Percentiles rank a stretch among this genome's conserved stretches.
Evolutionary conservation across 495 filamentous ascomycete genomes (phyloP).

Genomic region (Neurospora cerealis): DNA sequence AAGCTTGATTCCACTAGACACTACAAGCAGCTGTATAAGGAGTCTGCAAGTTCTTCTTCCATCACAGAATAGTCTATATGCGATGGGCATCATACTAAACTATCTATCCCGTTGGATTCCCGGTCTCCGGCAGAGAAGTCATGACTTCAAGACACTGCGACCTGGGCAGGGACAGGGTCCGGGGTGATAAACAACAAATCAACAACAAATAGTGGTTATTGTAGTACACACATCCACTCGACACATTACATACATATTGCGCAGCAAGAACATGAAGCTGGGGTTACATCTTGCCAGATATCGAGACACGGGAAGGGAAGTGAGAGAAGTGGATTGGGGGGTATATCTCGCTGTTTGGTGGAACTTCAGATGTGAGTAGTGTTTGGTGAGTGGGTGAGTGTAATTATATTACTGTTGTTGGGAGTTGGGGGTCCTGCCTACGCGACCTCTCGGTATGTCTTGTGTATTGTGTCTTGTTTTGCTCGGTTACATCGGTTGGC

Average conservation of each 20-base stretch:
- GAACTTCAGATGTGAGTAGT: neutral
- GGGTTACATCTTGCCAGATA: neutral
- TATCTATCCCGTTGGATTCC: too few relatives aligned
- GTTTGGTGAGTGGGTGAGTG: neutral
- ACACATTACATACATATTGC: neutral
- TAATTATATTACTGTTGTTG: neutral
- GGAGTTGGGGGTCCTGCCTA: neutral
- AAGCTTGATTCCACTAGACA: too few relatives aligned
- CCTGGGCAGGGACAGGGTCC: neutral
- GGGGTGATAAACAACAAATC: neutral
- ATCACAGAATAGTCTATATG: too few relatives aligned
- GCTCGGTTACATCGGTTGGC: neutral
- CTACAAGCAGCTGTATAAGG: too few relatives aligned
- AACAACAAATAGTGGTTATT: neutral
- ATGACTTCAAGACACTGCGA: neutral
- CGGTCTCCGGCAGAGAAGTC: neutral
- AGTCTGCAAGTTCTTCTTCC: too few relatives aligned
- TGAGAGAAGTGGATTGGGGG: neutral
- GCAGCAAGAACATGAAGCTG: neutral
- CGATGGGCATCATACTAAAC: too few relatives aligned
- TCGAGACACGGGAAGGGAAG: neutral
- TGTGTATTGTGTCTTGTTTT: neutral
- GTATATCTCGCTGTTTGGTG: neutral
- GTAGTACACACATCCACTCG: neutral
- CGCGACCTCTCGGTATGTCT: neutral